phyloP scores from a whole-genome alignment of 148 eudicot genomes.

The Camellia sinensis region DNA sequence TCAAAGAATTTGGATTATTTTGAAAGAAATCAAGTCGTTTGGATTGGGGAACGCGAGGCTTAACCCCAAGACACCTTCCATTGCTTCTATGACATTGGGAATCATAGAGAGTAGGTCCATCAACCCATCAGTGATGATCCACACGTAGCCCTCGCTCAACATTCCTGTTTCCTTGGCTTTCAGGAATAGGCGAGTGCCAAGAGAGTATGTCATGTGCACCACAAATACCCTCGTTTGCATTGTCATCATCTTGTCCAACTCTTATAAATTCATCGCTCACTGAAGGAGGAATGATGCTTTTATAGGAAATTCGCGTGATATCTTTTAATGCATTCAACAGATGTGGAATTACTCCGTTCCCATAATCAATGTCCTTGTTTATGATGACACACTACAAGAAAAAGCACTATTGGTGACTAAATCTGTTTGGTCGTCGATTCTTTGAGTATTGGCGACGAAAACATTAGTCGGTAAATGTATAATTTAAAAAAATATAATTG shows the following conservation, averaged over 20 bases:
- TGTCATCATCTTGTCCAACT: constrained; percentile 19
- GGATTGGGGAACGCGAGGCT: constrained; percentile 8
- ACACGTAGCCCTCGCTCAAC: constrained; percentile 27
- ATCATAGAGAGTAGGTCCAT: constrained; percentile 14
- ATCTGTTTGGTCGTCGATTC: no score
- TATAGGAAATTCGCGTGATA: constrained; percentile 27
- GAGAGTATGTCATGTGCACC: constrained; percentile 25
- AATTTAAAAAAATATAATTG: no score
- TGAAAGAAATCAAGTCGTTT: constrained; percentile 21
- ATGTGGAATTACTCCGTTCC: constrained; percentile 31
- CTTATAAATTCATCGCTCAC: constrained; percentile 32
- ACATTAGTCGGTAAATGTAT: no score
- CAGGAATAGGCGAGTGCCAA: constrained; percentile 26
- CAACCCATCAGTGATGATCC: constrained; percentile 29
- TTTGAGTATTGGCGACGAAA: no score
- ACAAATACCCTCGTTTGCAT: constrained; percentile 30
- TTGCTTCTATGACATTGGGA: not conserved
- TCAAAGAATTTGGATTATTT: not conserved
- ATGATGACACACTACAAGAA: no score
- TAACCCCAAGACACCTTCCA: constrained; percentile 10
- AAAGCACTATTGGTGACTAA: no score
- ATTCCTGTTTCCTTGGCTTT: constrained; percentile 5
- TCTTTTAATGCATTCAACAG: constrained; percentile 30
- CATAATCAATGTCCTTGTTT: constrained; percentile 32
- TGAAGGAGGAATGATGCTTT: constrained; percentile 26